Evolutionary conservation across 2,329 filamentous ascomycete species (phyloP).

Genomic region (Zymoseptoria ardabiliae): DNA sequence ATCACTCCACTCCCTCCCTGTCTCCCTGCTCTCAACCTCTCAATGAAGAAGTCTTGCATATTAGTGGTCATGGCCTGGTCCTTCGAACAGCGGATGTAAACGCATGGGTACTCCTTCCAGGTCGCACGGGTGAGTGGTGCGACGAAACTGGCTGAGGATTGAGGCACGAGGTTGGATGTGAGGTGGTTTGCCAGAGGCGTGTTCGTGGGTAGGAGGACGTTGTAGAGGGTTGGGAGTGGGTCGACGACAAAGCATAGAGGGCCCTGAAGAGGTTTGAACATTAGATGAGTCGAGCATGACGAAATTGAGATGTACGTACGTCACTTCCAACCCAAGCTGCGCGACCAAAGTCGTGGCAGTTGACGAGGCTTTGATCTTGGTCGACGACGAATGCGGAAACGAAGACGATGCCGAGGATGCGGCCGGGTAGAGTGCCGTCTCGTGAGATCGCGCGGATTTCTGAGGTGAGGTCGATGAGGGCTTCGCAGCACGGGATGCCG

Average conservation of each 20-base stretch:
- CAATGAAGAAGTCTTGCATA: constrained; percentile 14
- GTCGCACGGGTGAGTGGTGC: constrained; percentile 3
- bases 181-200: neutral
- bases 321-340: constrained; percentile 13
- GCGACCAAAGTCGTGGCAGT: constrained; percentile 8
- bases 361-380: constrained; percentile 9
- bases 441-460: neutral
- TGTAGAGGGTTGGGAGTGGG: constrained; percentile 10
- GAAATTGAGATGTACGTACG: neutral
- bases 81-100: constrained; percentile 8
- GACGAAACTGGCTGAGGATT: constrained; percentile 8
- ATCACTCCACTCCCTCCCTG: neutral
- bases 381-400: constrained; percentile 17
- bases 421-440: constrained; percentile 1
- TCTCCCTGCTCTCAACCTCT: neutral
- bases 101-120: constrained; percentile 8
- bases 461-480: constrained; percentile 7
- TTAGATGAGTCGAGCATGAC: neutral
- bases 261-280: neutral
- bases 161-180: constrained; percentile 7
- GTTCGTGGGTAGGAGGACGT: neutral
- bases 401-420: constrained; percentile 15
- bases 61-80: constrained; percentile 10
- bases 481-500: constrained; percentile 16
- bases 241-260: constrained; percentile 5